Evolutionary conservation across 2,329 filamentous ascomycete species (phyloP).

Genomic region (Aspergillus brunneoviolaceus): DNA sequence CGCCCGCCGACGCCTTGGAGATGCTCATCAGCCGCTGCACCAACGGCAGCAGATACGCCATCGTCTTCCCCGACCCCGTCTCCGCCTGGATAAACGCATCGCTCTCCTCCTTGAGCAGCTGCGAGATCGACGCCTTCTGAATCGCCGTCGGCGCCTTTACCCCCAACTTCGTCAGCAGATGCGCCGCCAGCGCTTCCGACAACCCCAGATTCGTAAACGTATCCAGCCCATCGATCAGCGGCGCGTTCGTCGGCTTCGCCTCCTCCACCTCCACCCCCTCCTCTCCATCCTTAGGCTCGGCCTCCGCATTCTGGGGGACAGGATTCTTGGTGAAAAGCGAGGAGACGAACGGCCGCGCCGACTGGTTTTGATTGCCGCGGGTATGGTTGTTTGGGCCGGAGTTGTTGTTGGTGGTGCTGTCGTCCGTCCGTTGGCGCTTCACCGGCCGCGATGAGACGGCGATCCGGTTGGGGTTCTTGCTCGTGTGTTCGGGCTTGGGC

Average conservation of each 20-base stretch:
- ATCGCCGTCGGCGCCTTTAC: conserved; percentile 92
- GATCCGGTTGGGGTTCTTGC: conserved; percentile 37
- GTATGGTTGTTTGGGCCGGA: conserved; percentile 21
- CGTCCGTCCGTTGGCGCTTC: conserved; percentile 45
- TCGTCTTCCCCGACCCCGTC: conserved; percentile 94
- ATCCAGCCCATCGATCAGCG: conserved; percentile 76
- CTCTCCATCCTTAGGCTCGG: conserved; percentile 37
- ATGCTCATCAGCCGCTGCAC: conserved; percentile 83
- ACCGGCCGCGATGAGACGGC: conserved; percentile 33
- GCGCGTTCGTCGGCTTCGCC: conserved; percentile 80
- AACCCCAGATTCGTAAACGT: conserved; percentile 86
- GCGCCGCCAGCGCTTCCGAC: conserved; percentile 74
- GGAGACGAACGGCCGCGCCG: conserved; percentile 71
- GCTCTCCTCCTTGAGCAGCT: conserved; percentile 74
- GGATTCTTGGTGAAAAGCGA: conserved; percentile 93
- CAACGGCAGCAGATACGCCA: conserved; percentile 92
- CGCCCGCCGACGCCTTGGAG: conserved; percentile 43
- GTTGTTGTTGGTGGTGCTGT: conserved; percentile 21
- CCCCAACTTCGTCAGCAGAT: conserved; percentile 79
- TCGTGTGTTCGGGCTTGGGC: conserved; percentile 11
- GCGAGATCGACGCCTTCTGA: conserved; percentile 82
- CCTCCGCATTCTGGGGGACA: conserved; percentile 59
- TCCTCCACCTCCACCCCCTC: conserved; percentile 36
- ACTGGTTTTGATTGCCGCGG: conserved; percentile 33
- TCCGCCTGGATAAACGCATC: conserved; percentile 97